These are phyloP conservation scores for Golubevia pallescens DNA, from an alignment of 1,284 basidiomycete genomes.

Conservation along the genomic window DNA sequence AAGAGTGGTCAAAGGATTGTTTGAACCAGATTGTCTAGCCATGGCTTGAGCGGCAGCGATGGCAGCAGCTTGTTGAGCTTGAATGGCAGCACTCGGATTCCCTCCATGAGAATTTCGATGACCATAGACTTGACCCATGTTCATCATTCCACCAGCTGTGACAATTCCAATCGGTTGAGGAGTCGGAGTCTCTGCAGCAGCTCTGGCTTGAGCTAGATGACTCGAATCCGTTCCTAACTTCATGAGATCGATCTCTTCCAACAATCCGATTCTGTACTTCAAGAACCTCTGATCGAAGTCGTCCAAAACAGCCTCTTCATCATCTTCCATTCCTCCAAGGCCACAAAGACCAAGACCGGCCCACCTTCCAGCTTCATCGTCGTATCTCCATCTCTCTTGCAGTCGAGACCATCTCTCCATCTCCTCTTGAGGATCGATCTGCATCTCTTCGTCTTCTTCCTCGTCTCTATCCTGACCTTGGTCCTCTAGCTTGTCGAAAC, in stretches of 20 bases:
- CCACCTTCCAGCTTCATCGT: constrained; percentile 56
- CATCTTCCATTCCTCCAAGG: constrained; percentile 24
- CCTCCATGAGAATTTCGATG: constrained; percentile 10
- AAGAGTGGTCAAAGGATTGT: constrained; percentile 26
- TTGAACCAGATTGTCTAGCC: constrained; percentile 14
- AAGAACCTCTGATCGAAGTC: constrained; percentile 62
- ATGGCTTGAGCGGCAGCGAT: constrained; percentile 19
- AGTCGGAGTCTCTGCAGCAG: constrained; percentile 40
- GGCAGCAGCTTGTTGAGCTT: constrained; percentile 13
- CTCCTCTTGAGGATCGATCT: constrained; percentile 17
- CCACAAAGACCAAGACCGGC: constrained; percentile 51
- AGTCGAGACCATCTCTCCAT: constrained; percentile 21
- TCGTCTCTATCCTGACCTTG: constrained; percentile 11
- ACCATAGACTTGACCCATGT: neutral
- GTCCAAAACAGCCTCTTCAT: constrained; percentile 60
- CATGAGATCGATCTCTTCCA: constrained; percentile 55
- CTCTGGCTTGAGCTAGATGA: constrained; percentile 56
- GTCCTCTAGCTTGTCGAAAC: constrained; percentile 24
- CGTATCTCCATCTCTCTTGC: constrained; percentile 58
- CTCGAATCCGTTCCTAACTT: constrained; percentile 59
- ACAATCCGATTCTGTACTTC: constrained; percentile 57
- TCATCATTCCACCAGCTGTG: neutral
- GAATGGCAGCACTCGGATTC: constrained; percentile 9
- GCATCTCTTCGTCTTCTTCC: constrained; percentile 13
- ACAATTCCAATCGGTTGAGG: constrained; percentile 13